Conservation (phyloP, 305 asterid species). For the Ilex paraguariensis region DNA sequence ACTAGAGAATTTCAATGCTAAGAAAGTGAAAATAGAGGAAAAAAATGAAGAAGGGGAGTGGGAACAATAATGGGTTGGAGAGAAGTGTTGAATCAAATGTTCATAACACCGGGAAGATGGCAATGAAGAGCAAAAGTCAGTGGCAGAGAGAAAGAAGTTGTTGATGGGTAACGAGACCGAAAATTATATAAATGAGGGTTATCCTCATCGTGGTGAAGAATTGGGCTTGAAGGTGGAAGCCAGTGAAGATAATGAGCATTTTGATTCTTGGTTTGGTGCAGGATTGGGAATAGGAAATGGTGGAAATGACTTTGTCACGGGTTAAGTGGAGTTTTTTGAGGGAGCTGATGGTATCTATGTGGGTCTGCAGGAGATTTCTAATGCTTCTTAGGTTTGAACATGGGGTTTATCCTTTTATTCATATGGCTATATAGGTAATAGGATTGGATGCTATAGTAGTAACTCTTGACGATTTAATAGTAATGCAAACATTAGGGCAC, state of each 20-base stretch:
- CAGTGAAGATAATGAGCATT: conserved; percentile 1
- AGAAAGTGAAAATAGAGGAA: no score
- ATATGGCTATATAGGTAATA: no score
- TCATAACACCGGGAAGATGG: conserved; percentile 7
- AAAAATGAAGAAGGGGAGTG: neutral
- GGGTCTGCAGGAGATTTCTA: conserved; percentile 11
- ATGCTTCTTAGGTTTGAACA: no score
- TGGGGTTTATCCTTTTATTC: no score
- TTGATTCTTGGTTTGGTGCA: neutral
- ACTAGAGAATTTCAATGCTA: no score
- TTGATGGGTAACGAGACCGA: conserved; percentile 42
- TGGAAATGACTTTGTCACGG: conserved; percentile 5
- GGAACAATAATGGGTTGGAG: no score
- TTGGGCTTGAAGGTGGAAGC: conserved; percentile 6
- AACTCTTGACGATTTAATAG: no score
- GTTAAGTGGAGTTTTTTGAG: conserved; percentile 22
- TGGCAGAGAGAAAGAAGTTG: conserved; percentile 32
- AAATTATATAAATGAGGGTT: conserved; percentile 14
- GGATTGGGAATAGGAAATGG: no score
- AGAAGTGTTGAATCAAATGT: conserved; percentile 1
- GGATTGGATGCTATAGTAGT: no score
- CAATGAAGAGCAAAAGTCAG: conserved; percentile 33
- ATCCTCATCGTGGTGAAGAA: conserved; percentile 14
- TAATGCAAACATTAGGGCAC: no score
- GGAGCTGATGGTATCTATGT: conserved; percentile 37